phyloP scores from a whole-genome alignment of 805 yeast species.

The Sungouiozyma ichnusensis region DNA sequence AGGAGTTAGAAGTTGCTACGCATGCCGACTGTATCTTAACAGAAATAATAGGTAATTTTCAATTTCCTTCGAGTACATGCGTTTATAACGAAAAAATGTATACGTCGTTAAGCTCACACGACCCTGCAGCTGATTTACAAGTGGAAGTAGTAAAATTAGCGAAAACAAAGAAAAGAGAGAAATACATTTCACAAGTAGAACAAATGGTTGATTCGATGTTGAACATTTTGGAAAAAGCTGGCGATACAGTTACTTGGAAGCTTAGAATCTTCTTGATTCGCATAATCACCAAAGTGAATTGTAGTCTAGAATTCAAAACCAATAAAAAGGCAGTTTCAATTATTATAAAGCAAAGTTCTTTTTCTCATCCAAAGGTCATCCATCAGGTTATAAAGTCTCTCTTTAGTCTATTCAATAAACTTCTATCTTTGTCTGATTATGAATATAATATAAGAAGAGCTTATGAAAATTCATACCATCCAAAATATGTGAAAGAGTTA shows the following conservation, averaged over 20 bases:
- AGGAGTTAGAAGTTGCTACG: constrained; percentile 43
- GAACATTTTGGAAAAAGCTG: constrained; percentile 9
- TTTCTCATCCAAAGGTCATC: constrained; percentile 62
- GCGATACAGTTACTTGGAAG: constrained; percentile 41
- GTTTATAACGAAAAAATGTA: constrained; percentile 34
- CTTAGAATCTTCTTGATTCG: constrained; percentile 38
- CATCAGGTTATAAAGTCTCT: constrained; percentile 51
- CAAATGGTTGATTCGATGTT: constrained; percentile 34
- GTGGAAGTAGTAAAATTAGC: constrained; percentile 52
- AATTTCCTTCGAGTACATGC: constrained; percentile 46
- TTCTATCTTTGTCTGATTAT: constrained; percentile 35
- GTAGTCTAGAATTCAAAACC: constrained; percentile 39
- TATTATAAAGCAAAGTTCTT: constrained; percentile 38
- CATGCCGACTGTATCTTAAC: constrained; percentile 44
- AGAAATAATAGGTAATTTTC: constrained; percentile 31
- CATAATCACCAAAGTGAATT: constrained; percentile 43
- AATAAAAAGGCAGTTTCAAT: constrained; percentile 33
- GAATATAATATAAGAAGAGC: constrained; percentile 39
- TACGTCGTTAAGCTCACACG: constrained; percentile 51
- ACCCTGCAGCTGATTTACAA: constrained; percentile 44
- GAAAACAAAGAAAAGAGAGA: constrained; percentile 44
- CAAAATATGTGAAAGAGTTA: constrained; percentile 32
- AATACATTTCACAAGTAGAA: constrained; percentile 32
- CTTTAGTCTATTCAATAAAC: constrained; percentile 39
- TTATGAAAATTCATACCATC: constrained; percentile 33